Evolutionary conservation across 192 early-diverging fungal genomes (phyloP), one percentile per base, ranked within the genome.

Genomic region (Coemansia sp.): DNA sequence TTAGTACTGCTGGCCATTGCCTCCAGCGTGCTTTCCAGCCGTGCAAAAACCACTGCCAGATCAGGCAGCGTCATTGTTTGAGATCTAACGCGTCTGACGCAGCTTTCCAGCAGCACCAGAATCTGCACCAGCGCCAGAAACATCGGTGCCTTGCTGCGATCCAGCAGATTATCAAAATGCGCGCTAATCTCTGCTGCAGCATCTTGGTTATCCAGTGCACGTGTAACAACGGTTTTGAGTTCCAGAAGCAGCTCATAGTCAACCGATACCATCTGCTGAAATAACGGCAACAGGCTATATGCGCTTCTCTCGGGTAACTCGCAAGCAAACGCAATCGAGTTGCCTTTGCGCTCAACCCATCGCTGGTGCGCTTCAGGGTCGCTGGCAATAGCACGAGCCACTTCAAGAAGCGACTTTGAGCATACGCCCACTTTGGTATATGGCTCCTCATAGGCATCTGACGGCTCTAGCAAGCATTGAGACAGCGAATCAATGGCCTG

Each of bases 191-290:
- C 28, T 6, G 20, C 8, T 26, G 32, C 15, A 11, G 26, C 26
- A 3, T 16, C 39, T 34, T n/a, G 18, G 21, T 18, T 28, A 17
- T 17, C 6, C 36, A 53, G 18, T 3, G 32, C 10, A 10, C 32
- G 7, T 34, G 7, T 34, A 12, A 47, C 45, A 47, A 47, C 11
- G 45, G 14, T 34, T 16, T 61, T 61, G 15, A 61, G 40, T 11
- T 53, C 28, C 17, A 61, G 40, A 31, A 61, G 12, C 15, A 61
- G 48, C 17, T 61, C 59, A 32, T 61, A 61, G 42, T 61, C 59
- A 14, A 61, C 59, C 21, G 59, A 51, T 9, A 61, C 59, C 42
- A 61, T 61, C 16, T 61, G 59, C 51, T 52, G 59, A 21, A 61
- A 61, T 34, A 61, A 40, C 26, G 14, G 26, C n/a, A 61, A 18